phyloP scores from a whole-genome alignment of 352 stramenopile genomes.

The Phytophthora litchii region DNA sequence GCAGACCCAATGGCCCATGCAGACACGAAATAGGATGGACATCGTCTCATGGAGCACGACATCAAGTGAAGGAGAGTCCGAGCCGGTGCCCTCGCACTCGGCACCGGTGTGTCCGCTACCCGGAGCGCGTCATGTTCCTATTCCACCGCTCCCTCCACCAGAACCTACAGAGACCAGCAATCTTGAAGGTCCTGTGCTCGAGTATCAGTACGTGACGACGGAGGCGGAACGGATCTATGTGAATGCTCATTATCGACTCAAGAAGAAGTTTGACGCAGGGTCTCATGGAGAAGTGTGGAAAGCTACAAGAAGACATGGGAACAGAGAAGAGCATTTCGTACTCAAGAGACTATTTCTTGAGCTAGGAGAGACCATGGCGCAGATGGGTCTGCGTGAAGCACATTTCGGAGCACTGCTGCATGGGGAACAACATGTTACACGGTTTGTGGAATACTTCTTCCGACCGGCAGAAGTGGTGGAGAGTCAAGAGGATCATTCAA shows the following conservation, averaged over 20 bases:
- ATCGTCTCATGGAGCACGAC: slow-evolving; percentile 23
- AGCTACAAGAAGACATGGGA: slow-evolving; percentile 38
- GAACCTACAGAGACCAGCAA: slow-evolving; percentile 7
- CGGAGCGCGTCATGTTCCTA: slow-evolving; percentile 18
- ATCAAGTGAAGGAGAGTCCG: not conserved
- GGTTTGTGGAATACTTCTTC: slow-evolving; percentile 92
- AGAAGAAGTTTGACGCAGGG: slow-evolving; percentile 83
- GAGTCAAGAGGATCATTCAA: slow-evolving; percentile 13
- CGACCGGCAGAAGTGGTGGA: slow-evolving; percentile 34
- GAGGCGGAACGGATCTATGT: slow-evolving; percentile 71
- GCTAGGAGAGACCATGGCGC: slow-evolving; percentile 58
- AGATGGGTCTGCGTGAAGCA: slow-evolving; percentile 84
- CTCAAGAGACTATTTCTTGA: slow-evolving; percentile 89
- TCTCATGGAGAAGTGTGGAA: slow-evolving; percentile 87
- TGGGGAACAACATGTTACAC: slow-evolving; percentile 64
- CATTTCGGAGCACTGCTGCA: slow-evolving; percentile 73
- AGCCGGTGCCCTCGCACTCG: slow-evolving; percentile 7
- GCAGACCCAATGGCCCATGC: slow-evolving; percentile 32
- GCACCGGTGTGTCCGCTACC: slow-evolving; percentile 27
- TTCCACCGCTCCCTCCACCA: slow-evolving; percentile 25
- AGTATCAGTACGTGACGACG: slow-evolving; percentile 71
- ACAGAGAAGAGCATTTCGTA: slow-evolving; percentile 64
- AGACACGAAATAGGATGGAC: slow-evolving; percentile 28
- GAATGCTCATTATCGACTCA: slow-evolving; percentile 76
- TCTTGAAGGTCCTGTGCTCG: slow-evolving; percentile 60